Percentiles rank a stretch among this genome's conserved stretches.
phyloP scores from a whole-genome alignment of 495 filamentous ascomycete genomes.

The Talaromyces stipitatus region DNA sequence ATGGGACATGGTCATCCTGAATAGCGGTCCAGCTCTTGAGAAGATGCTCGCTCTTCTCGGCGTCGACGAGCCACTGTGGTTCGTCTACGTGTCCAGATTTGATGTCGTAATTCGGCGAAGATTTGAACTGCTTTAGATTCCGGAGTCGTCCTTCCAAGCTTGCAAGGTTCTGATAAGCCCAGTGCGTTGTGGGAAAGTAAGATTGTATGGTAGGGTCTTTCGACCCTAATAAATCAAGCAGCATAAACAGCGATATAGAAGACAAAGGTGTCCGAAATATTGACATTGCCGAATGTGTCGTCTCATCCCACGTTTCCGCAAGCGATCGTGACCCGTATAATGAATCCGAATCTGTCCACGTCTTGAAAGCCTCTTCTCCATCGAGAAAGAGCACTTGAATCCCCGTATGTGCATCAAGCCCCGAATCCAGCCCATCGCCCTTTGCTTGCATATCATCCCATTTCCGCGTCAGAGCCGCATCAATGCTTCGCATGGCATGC shows the following conservation, averaged over 20 bases:
- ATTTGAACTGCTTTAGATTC: conserved; percentile 42
- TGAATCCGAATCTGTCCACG: conserved; percentile 73
- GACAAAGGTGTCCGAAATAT: conserved; percentile 64
- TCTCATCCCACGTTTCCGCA: conserved; percentile 64
- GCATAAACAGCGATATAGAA: conserved; percentile 80
- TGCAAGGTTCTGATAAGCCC: conserved; percentile 76
- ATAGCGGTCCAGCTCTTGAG: conserved; percentile 46
- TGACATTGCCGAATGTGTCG: conserved; percentile 58
- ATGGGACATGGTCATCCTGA: conserved; percentile 85
- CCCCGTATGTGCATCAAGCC: conserved; percentile 63
- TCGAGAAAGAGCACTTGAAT: conserved; percentile 88
- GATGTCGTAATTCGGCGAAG: conserved; percentile 21
- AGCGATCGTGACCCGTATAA: conserved; percentile 80
- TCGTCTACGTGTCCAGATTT: not conserved
- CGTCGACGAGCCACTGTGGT: conserved; percentile 43
- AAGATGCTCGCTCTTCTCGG: conserved; percentile 40
- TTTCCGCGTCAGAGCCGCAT: conserved; percentile 68
- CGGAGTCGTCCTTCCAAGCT: conserved; percentile 63
- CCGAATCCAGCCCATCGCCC: conserved; percentile 35
- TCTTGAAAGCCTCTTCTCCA: conserved; percentile 84
- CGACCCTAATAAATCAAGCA: conserved; percentile 84
- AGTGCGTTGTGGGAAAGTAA: conserved; percentile 83
- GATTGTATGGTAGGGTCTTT: conserved; percentile 63
- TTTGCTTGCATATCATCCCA: conserved; percentile 65
- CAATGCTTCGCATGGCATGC: conserved; percentile 74